Evolutionary conservation across 108 stramenopile species (phyloP).

Genomic region (Skeletonema tropicum): DNA sequence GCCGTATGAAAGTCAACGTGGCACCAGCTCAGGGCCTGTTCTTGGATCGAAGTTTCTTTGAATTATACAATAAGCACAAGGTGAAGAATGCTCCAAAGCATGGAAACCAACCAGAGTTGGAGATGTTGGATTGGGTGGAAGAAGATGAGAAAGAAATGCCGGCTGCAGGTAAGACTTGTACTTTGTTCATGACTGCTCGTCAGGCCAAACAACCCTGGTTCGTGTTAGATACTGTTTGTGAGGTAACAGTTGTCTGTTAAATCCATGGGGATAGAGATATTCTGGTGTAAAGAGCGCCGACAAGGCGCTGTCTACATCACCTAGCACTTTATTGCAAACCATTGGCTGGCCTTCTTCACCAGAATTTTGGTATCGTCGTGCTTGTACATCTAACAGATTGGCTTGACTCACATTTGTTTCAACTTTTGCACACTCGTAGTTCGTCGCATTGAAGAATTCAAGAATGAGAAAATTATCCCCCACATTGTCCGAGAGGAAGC

Average conservation of each 20-base stretch:
- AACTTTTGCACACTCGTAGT: conserved; percentile 12
- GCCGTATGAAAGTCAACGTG: conserved; percentile 55
- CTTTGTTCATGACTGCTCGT: background rate
- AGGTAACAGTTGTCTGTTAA: conserved; percentile 74
- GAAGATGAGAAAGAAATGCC: conserved; percentile 24
- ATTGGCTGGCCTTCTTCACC: conserved; percentile 26
- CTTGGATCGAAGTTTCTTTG: conserved; percentile 87
- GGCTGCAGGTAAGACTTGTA: conserved; percentile 22
- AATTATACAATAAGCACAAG: conserved; percentile 65
- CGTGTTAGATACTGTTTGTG: conserved; percentile 80
- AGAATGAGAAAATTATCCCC: conserved; percentile 66
- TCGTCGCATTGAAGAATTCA: conserved; percentile 78
- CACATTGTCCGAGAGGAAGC: conserved; percentile 85
- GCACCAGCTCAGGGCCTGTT: conserved; percentile 91
- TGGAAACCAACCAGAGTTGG: conserved; percentile 44
- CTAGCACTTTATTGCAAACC: conserved; percentile 58
- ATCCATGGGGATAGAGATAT: conserved; percentile 52
- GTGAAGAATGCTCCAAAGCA: conserved; percentile 51
- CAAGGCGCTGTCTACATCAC: conserved; percentile 68
- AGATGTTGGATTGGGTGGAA: conserved; percentile 60
- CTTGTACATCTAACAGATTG: conserved; percentile 55
- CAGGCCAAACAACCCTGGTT: conserved; percentile 59
- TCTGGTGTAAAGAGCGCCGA: conserved; percentile 54
- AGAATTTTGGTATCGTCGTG: conserved; percentile 57
- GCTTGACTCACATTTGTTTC: background rate